Base-by-base conservation (phyloP, 2,329 filamentous ascomycete species). In the Curvularia sp. region DNA sequence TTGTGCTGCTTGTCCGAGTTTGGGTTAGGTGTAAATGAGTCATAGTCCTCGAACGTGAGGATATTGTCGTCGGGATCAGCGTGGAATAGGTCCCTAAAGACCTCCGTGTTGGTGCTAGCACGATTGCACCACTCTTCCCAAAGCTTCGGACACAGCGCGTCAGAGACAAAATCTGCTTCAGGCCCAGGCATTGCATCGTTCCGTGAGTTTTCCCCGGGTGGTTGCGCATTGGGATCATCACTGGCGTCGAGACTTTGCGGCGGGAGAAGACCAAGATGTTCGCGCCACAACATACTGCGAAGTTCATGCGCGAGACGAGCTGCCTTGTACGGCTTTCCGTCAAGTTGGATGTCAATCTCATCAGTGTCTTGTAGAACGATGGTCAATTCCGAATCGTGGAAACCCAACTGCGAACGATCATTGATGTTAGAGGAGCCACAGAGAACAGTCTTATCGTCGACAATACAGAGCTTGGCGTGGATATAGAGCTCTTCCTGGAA, bases 401-500 rank as follows among this genome's bases (percentile, higher is more conserved):
- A 86, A 13, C 94, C 94, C 5, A 95, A 80, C 77, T 97, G 93
- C 49, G 91, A 87, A 54, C 94, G 89, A 74, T 98, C 94, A 75
- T 97, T 98, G 69, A 97, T 83, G 77, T 97, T 98, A 63, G 91
- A 92, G 25, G 89, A 93, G 18, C 92, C 92, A 73, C 92, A 95
- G 52, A 97, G 87, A 1, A 91, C 92, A 47, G 92, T 84, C 53
- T 88, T 87, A 75, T 98, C 94, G 73, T 98, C 93, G 1, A 89
- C 90, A 66, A 97, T 94, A 65, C 95, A 84, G 53, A 97, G 83
- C 80, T 98, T 99, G 27, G 88, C 90, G 76, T 99, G 95, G 47
- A 98, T 89, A 75, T 99, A 99, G 1, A 98, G 85, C 77, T 99
- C 94, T 75, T 99, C 95, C 74, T 97, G 94, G 58, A 98, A 89